These are phyloP conservation scores for Trichoderma simmonsii DNA, from an alignment of 2,329 filamentous ascomycete species.

Conservation along the genomic window DNA sequence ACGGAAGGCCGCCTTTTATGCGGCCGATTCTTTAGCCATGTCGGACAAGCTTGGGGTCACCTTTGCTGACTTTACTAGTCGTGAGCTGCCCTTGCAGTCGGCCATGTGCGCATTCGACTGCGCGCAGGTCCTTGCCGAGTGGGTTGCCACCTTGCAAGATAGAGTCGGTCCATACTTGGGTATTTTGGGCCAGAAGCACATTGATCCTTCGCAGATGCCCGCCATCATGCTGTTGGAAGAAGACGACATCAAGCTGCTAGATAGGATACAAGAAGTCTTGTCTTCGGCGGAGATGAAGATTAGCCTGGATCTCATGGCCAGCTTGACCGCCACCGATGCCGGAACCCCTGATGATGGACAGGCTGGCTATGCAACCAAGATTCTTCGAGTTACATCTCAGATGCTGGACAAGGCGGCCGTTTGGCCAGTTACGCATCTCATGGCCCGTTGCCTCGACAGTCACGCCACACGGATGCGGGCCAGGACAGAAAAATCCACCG, in stretches of 20 bases:
- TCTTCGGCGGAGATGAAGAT: slow-evolving; percentile 76
- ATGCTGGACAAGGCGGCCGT: slow-evolving; percentile 86
- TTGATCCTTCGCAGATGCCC: slow-evolving; percentile 76
- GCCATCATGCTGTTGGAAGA: slow-evolving; percentile 88
- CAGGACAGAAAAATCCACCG: slow-evolving; percentile 51
- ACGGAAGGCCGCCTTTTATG: slow-evolving; percentile 92
- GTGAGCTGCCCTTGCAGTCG: slow-evolving; percentile 84
- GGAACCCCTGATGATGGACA: slow-evolving; percentile 55
- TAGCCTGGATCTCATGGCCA: slow-evolving; percentile 49
- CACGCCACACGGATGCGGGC: slow-evolving; percentile 52
- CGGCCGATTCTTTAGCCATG: slow-evolving; percentile 86
- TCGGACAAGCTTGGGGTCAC: slow-evolving; percentile 82
- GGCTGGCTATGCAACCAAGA: slow-evolving; percentile 78
- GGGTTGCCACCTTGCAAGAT: slow-evolving; percentile 89
- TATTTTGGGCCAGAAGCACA: slow-evolving; percentile 76
- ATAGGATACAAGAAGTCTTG: slow-evolving; percentile 78
- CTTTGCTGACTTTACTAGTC: slow-evolving; percentile 77
- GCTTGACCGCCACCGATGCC: slow-evolving; percentile 51
- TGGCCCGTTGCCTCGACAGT: slow-evolving; percentile 53
- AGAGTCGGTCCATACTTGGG: slow-evolving; percentile 88
- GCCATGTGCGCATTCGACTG: slow-evolving; percentile 93
- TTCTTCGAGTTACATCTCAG: slow-evolving; percentile 78
- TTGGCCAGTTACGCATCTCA: slow-evolving; percentile 69
- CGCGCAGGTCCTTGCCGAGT: slow-evolving; percentile 89
- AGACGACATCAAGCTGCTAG: slow-evolving; percentile 81